These are phyloP conservation scores for Arthrinium puccinioides DNA, from an alignment of 2,329 filamentous ascomycete species.

Conservation along the genomic window DNA sequence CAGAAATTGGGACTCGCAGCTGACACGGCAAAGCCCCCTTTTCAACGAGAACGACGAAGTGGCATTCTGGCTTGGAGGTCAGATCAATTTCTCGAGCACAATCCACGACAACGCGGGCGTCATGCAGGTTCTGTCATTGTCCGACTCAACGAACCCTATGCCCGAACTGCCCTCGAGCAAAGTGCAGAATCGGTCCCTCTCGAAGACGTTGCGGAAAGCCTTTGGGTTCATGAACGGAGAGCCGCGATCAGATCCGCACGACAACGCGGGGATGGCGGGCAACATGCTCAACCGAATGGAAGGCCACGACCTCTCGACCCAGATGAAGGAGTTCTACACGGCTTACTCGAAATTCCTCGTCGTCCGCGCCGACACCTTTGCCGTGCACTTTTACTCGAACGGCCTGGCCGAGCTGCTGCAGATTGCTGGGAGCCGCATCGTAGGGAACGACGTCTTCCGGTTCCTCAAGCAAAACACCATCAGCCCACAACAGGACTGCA, in stretches of 20 bases:
- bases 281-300: constrained; percentile 16
- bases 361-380: constrained; percentile 13
- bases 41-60: constrained; percentile 28
- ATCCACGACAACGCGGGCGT: constrained; percentile 33
- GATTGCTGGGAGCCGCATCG: constrained; percentile 5
- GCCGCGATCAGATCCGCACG: background rate
- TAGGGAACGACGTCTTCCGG: constrained; percentile 17
- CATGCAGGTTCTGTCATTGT: constrained; percentile 23
- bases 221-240: constrained; percentile 2
- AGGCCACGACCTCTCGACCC: constrained; percentile 14
- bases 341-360: constrained; percentile 21
- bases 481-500: constrained; percentile 14
- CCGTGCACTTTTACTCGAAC: constrained; percentile 17
- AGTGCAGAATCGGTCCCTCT: background rate
- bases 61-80: constrained; percentile 34
- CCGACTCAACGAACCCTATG: constrained; percentile 11
- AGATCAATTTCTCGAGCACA: constrained; percentile 37
- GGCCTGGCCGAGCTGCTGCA: constrained; percentile 14
- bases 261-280: constrained; percentile 15
- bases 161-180: background rate
- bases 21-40: constrained; percentile 29
- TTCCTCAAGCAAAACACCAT: constrained; percentile 19
- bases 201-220: constrained; percentile 3
- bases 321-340: constrained; percentile 21
- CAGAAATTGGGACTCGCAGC: constrained; percentile 10